Base-by-base conservation (phyloP, 78 protist species). In the Mantamonas sphyraenae region DNA sequence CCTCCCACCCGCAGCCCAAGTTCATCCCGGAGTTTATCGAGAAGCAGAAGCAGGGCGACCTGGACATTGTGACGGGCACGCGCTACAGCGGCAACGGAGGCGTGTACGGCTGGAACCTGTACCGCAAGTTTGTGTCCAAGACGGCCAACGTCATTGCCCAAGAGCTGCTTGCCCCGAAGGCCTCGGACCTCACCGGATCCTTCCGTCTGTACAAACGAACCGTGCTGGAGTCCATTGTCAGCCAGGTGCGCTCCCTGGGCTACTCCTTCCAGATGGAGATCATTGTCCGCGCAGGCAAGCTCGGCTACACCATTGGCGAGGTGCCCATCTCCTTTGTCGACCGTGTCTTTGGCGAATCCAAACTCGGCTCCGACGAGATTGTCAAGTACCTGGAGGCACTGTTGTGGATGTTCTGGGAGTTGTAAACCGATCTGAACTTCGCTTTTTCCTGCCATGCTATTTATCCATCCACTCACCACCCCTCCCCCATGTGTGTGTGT, bases 201-300 rank as follows among this genome's bases (percentile, higher is more conserved):
- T 91, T 87, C 68, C 79, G 93, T 22, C 69, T 93, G 33, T 93
- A 93, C 77, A 68, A 79, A 65, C 70, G 70, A 39, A 76, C 74
- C 1, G 95, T 87, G 10, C 73, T 93, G 20, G 82, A 76, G 28
- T 50, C 56, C 16, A n/a, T 88, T 37, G 57, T 93, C 31, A 60
- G 74, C 24, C 47, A n/a, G 31, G 64, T 74, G 19, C 57, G 61
- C 34, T 64, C 92, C 43, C 88, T 82, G 70, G 97, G 93, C 20
- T 93, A 85, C 33, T 84, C 77, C 26, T 93, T 93, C 77, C 97
- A 93, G 68, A 85, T 93, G 87, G 97, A 87, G 65, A 90, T 93
- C 68, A 76, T 85, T 53, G 86, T 81, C 17, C 59, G 94, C 19
- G 94, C 97, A 19, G 59, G 74, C 50, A 65, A 51, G 38, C 59